Base-by-base conservation (phyloP, 768 basidiomycete species). In the Auriscalpium vulgare region DNA sequence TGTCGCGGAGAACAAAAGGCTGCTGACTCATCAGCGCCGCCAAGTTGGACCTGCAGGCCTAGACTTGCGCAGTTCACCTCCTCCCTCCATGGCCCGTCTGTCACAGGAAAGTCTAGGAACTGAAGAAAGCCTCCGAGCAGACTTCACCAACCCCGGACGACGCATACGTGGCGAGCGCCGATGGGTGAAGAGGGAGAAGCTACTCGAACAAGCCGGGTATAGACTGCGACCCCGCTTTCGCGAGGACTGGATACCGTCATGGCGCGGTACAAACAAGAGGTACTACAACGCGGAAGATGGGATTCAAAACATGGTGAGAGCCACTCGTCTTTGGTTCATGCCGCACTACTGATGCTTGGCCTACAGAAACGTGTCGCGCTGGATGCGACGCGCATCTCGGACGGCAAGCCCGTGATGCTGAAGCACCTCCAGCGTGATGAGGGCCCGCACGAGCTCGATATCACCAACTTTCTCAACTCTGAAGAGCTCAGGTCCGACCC, bases 171-270 rank as follows among this genome's bases (percentile, higher is more conserved):
- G 29, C 29, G 60, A 61, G 19, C 16, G 8, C 19, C 59, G 57
- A 54, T 61, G 60, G 60, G 19, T 47, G 0, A 45, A 59, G 48
- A 48, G 52, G 3, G 53, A 59, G 29, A 8, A 36, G 13, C 40
- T 19, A 3, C 19, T 61, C n/a, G 10, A 13, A 14, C 10, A 5
- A 4, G 11, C 8, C 21, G 60, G 60, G 13, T 61, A 61, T 37
- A 17, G 23, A 3, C 58, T 61, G 17, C 58, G 60, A 38, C 44
- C 58, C 37, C 54, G 58, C 14, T 61, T 55, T 37, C 38, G 43
- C 34, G 51, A 58, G 16, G 17, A 40, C 10, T 61, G 60, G 60
- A 21, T 8, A 17, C 54, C 57, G 16, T 56, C 60, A 2, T 59
- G 60, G 57, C 2, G 34, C 29, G 49, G 37, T 7, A 4, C 2